Base-by-base conservation (phyloP, 2,329 filamentous ascomycete species). In the Ophiostoma novo-ulmi region DNA sequence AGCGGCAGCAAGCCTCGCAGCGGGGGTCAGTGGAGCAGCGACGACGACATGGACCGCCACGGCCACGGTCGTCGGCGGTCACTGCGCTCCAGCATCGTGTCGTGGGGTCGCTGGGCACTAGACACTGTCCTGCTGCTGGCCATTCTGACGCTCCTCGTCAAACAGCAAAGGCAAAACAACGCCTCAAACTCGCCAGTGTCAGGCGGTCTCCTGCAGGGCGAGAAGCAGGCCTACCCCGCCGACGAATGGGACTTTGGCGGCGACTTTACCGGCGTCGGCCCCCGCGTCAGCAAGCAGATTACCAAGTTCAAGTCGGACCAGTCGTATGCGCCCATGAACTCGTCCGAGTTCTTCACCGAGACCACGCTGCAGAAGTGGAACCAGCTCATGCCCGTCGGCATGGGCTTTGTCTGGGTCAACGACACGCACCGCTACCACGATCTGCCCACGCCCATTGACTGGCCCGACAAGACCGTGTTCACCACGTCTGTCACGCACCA, bases 41-140 rank as follows among this genome's bases (percentile, higher is more conserved):
- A 67, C 20, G 69, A 68, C 52, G 44, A 67, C 76, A 63, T 58
- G 52, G 52, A 31, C 52, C 61, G 52, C 63, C 67, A 26, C 68
- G 73, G 76, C 41, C 76, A 76, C 66, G 64, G 73, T n/a, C 48
- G 48, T 11, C 71, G 80, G 61, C 77, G 76, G 68, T 76, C 78
- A 7, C 76, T 74, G 52, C 75, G 78, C 68, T 78, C 80, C 73
- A 79, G 79, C 6, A 72, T 76, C 11, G 72, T 81, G 38, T 71
- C 75, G 1, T 78, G 78, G 31, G 76, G 74, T 39, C 76, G 79
- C 70, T 82, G 79, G 79, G 75, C 80, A 52, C 74, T 82, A 65
- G 80, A 82, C 74, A 81, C 80, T 0, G 71, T 75, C 0, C 74
- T 82, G 63, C 74, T 82, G 48, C 73, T 82, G 36, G 76, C 79